Evolutionary conservation across 306 rosid species (phyloP), one percentile per base, ranked within the genome.

Genomic region (Dryas alaskensis): DNA sequence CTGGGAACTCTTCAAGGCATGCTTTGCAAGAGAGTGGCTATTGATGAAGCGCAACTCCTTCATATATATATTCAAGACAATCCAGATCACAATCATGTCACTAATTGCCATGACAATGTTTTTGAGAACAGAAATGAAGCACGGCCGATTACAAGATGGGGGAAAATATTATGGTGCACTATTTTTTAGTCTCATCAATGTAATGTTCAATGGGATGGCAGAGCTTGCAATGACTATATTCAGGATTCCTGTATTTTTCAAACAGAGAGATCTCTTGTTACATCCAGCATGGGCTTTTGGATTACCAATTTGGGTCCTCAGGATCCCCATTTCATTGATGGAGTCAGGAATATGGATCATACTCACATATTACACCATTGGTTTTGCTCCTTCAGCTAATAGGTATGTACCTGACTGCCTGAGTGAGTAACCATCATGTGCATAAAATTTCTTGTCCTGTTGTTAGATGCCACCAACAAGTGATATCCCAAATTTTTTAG

Each of bases 11-110:
- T 27, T 88, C 1, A 88, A 73, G 60, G 87, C 90, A 61, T 84
- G 90, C 49, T 85, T 82, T 78, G 89, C 83, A 74, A 84, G 80
- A 60, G 92, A 88, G 51, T 84, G 85, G 88, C 60, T 86, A 0
- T 52, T 88, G 39, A 84, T 88, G 69, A 82, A 88, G 79, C 80
- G 90, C 60, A 86, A 78, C 73, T 82, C 87, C 0, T 82, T 84
- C 49, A 74, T 88, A 25, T 88, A 86, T 37, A 67, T 88, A 7
- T 88, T 88, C 80, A 88, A 86, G 82, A 61, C 86, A 1, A 78
- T 64, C 2, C 92, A 88, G 66, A 80, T 83, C 16, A 44, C 67
- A 67, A 67, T 88, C 39, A 49, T 88, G 47, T 86, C 86, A 6
- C 7, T 84, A 39, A 70, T 85, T 46, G 31, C 88, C 1, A 79